Base-by-base conservation (phyloP, 225 moss, liverwort and hornwort genomes). In the Pseudisothecium myosuroides region DNA sequence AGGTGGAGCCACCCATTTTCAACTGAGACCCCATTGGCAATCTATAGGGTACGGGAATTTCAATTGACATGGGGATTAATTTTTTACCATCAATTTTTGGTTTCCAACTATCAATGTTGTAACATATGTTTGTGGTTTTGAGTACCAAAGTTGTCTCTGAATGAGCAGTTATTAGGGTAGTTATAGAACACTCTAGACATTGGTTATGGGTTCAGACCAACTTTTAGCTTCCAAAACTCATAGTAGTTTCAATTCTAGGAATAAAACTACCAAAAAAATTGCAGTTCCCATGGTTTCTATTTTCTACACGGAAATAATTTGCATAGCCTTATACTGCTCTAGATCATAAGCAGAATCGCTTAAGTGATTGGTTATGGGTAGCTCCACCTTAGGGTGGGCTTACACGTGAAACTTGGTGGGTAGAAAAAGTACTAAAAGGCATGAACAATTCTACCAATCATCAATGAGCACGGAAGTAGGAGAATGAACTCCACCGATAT, bases 271-370 rank as follows among this genome's bases (percentile, higher is more conserved):
- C 0, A 0, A 69, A 39, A 23, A 23, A 14, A 0, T 39, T 69
- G 7, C 4, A 69, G 1, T 39, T 1, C 2, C 1, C 7, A 13
- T 22, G 21, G 7, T 14, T 39, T 39, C 14, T 69, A 69, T 39
- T 8, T 39, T 69, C 36, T 14, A 39, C 1, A 39, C 12, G 6
- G 1, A 0, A 24, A 69, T 39, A 69, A 7, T 22, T 19, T 37
- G 6, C 20, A 66, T 37, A 0, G 1, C 20, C 20, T 11, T 12
- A 22, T 21, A 67, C 4, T 37, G 1, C 4, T n/a, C 12, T 1
- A 11, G 1, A 21, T 21, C 11, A 67, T 21, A 4, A 67, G 1
- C 1, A 20, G 1, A 67, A 67, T 19, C 6, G 7, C 18, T 37
- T 20, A 67, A 20, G 10, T 37, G 6, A 37, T 37, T 5, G 2